A percentile compares a stretch with the other conserved stretches of the same genome.
phyloP scores from a whole-genome alignment of 768 basidiomycete genomes.

The Rhodotorula diobovata region DNA sequence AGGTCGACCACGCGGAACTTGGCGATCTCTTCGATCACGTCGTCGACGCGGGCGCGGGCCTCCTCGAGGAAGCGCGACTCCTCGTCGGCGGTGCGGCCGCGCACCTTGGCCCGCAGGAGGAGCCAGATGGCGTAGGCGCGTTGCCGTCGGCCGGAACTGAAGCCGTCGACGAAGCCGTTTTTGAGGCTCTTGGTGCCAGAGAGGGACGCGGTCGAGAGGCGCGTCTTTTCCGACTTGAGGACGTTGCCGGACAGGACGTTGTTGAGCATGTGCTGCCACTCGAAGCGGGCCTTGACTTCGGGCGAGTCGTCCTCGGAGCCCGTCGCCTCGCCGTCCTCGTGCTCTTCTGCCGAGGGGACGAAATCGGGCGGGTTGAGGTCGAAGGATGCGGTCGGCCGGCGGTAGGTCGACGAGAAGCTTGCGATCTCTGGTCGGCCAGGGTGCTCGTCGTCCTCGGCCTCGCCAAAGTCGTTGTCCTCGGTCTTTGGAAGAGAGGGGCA shows the following conservation, averaged over 20 bases:
- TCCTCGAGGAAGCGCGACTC: slow-evolving; percentile 79
- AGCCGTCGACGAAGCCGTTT: slow-evolving; percentile 31
- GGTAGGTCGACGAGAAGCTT: slow-evolving; percentile 7
- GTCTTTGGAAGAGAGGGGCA: neutral
- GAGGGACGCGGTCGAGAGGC: slow-evolving; percentile 66
- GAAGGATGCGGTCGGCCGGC: slow-evolving; percentile 29
- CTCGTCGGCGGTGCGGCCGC: slow-evolving; percentile 72
- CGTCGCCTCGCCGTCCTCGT: neutral
- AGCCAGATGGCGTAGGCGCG: slow-evolving; percentile 72
- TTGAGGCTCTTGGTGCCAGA: slow-evolving; percentile 66
- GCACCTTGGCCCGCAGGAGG: slow-evolving; percentile 78
- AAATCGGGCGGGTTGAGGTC: slow-evolving; percentile 26
- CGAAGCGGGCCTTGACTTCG: slow-evolving; percentile 60
- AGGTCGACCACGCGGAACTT: slow-evolving; percentile 60
- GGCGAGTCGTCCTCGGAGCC: slow-evolving; percentile 21
- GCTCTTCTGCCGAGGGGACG: slow-evolving; percentile 4
- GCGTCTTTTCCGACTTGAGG: slow-evolving; percentile 86
- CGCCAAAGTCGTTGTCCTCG: slow-evolving; percentile 19
- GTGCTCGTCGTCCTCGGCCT: slow-evolving; percentile 8
- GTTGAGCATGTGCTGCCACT: slow-evolving; percentile 93
- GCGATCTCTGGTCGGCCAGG: slow-evolving; percentile 9
- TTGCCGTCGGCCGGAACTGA: slow-evolving; percentile 40
- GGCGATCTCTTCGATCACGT: slow-evolving; percentile 75
- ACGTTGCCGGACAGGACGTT: slow-evolving; percentile 93
- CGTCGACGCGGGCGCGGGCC: slow-evolving; percentile 72